Evolutionary conservation across 1,284 basidiomycete species (phyloP), one percentile per base, ranked within the genome.

Genomic region (Boletus holoroseus): DNA sequence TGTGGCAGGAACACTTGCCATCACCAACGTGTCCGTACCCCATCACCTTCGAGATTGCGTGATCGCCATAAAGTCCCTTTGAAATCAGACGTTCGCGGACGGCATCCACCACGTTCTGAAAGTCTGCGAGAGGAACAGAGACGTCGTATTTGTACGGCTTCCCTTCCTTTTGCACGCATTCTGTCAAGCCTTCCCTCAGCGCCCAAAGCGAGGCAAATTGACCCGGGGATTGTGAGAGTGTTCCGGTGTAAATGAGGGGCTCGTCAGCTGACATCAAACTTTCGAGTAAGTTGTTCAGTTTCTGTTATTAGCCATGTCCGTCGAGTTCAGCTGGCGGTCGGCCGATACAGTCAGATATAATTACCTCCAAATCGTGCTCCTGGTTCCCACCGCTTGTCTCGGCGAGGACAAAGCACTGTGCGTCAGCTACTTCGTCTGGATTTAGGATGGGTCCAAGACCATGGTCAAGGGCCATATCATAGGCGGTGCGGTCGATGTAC

Each of bases 71-170:
- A 20, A 97, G 71, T 1, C 90, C 93, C 56, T 85, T 82, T 32
- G 83, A 81, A 31, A 77, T 70, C 41, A 98, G 73, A 47, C 84
- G 85, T 50, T 85, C 81, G 51, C 90, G 76, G 45, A 94, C 87
- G 37, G 78, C 74, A 61, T 95, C 88, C 20, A 98, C 92, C 9
- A 97, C 82, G 26, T 82, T 79, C 73, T 98, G 88, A 81, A 99
- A 99, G 60, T 85, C 81, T 18, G 81, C 76, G 4, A 96, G 77
- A 2, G 95, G 95, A 30, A 99, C 83, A 16, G 91, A 94, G 36
- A 99, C 81, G 64, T 99, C 96, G 70, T 99, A 99, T 74, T 99
- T 99, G 77, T 96, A 99, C 5, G 89, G 86, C 59, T 92, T 92
- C 40, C 96, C 96, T 66, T 92, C 86, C 69, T 98, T 98, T 24